These are phyloP conservation scores for Volvox africanus DNA, from an alignment of 139 green algal genomes.

Conservation along the genomic window DNA sequence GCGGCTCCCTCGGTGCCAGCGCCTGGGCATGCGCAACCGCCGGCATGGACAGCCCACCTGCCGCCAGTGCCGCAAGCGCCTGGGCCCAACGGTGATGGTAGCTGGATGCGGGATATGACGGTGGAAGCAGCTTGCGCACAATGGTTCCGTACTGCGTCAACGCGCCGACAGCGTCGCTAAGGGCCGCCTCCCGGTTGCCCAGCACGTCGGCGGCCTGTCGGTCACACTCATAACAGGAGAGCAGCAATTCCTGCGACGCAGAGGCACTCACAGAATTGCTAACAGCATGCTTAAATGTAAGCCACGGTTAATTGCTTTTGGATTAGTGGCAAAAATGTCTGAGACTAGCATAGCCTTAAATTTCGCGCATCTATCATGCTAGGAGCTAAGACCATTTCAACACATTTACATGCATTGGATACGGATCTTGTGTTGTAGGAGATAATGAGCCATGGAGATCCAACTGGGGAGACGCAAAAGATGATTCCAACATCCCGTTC, in stretches of 20 bases:
- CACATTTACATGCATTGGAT: too few relatives aligned
- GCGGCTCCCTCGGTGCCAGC: slow-evolving; percentile 14
- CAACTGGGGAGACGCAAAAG: too few relatives aligned
- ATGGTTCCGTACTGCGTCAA: slow-evolving; percentile 38
- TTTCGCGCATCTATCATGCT: too few relatives aligned
- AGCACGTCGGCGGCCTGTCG: slow-evolving; percentile 3
- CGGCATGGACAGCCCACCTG: neutral
- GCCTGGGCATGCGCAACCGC: slow-evolving; percentile 23
- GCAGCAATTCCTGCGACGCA: slow-evolving; percentile 32
- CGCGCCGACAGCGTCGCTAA: neutral
- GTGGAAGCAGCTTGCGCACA: slow-evolving; percentile 48
- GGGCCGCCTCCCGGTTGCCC: slow-evolving; percentile 5
- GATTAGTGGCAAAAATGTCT: too few relatives aligned
- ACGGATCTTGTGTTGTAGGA: too few relatives aligned
- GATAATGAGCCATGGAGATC: too few relatives aligned
- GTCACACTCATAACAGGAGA: slow-evolving; percentile 3
- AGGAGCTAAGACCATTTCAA: too few relatives aligned
- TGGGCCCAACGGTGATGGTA: slow-evolving; percentile 51
- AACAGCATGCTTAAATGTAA: too few relatives aligned
- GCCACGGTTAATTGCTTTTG: too few relatives aligned
- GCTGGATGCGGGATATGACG: slow-evolving; percentile 25
- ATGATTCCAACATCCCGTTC: too few relatives aligned
- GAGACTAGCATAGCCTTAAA: too few relatives aligned
- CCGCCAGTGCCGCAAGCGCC: slow-evolving; percentile 43
- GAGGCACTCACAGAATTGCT: too few relatives aligned